Evolutionary conservation across 306 rosid species (phyloP).

Genomic region (Alnus glutinosa): DNA sequence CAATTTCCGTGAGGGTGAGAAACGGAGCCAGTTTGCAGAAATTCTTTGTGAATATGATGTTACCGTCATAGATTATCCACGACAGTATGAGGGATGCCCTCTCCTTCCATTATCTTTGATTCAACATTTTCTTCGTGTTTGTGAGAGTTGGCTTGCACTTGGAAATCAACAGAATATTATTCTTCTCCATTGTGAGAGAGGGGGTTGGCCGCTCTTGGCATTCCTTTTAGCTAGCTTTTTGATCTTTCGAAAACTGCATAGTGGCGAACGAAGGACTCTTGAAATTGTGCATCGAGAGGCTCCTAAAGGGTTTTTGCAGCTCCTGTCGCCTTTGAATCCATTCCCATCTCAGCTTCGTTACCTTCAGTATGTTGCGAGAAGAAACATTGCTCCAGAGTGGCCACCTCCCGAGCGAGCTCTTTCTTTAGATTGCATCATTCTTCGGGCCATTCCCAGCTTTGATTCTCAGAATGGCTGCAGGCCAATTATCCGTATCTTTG

Average conservation of each 20-base stretch:
- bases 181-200: slow-evolving; percentile 91
- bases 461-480: slow-evolving; percentile 87
- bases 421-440: slow-evolving; percentile 85
- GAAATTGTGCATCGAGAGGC: slow-evolving; percentile 94
- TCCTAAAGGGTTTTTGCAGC: slow-evolving; percentile 85
- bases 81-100: slow-evolving; percentile 96
- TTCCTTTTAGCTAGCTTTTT: slow-evolving; percentile 74
- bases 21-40: slow-evolving; percentile 69
- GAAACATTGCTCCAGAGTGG: slow-evolving; percentile 86
- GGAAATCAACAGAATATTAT: slow-evolving; percentile 69
- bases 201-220: slow-evolving; percentile 96
- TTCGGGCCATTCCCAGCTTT: slow-evolving; percentile 81
- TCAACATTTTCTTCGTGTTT: slow-evolving; percentile 90
- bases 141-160: slow-evolving; percentile 78
- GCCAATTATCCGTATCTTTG: slow-evolving; percentile 83
- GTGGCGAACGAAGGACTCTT: slow-evolving; percentile 78
- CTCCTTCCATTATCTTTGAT: slow-evolving; percentile 74
- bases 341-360: slow-evolving; percentile 96
- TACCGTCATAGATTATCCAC: slow-evolving; percentile 86
- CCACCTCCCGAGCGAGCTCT: slow-evolving; percentile 93
- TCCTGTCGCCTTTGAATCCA: slow-evolving; percentile 85
- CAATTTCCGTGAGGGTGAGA: slow-evolving; percentile 92
- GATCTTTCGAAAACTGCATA: slow-evolving; percentile 65
- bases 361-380: slow-evolving; percentile 85
- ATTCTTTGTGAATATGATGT: slow-evolving; percentile 72